phyloP scores from a whole-genome alignment of 306 rosid genomes.

The Medicago ruthenica region DNA sequence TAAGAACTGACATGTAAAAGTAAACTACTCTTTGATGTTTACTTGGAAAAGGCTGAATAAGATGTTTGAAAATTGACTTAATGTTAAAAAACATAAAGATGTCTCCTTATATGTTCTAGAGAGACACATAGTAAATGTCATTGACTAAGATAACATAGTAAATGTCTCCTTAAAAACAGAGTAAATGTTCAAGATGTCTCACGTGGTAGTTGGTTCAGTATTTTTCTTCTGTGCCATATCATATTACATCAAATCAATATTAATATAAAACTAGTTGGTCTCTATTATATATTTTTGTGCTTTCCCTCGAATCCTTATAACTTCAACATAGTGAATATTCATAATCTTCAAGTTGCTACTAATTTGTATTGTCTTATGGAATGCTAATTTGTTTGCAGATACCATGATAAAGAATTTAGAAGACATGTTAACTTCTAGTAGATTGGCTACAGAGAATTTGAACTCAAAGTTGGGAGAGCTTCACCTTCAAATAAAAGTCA shows the following conservation, averaged over 20 bases:
- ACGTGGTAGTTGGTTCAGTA: conserved; percentile 15
- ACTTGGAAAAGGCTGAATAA: conserved; percentile 22
- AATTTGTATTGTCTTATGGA: conserved; percentile 37
- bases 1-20: conserved; percentile 10
- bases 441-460: conserved; percentile 64
- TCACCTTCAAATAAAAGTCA: conserved; percentile 60
- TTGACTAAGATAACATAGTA: conserved; percentile 15
- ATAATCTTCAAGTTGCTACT: conserved; percentile 20
- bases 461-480: conserved; percentile 65
- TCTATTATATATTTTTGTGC: neutral
- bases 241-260: conserved; percentile 4
- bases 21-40: conserved; percentile 29
- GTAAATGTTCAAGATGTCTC: neutral
- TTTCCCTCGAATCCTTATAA: conserved; percentile 21
- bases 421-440: conserved; percentile 60
- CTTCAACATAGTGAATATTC: conserved; percentile 28
- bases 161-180: no score
- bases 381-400: conserved; percentile 61
- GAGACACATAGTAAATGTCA: conserved; percentile 20
- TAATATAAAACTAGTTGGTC: conserved; percentile 8
- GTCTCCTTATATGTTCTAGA: conserved; percentile 25
- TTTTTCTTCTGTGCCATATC: conserved; percentile 12
- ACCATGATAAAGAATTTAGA: conserved; percentile 65
- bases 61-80: neutral
- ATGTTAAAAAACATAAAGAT: conserved; percentile 11